These are phyloP conservation scores for Lasiodiplodia sp. DNA, from an alignment of 2,329 filamentous ascomycete genomes.

Conservation along the genomic window DNA sequence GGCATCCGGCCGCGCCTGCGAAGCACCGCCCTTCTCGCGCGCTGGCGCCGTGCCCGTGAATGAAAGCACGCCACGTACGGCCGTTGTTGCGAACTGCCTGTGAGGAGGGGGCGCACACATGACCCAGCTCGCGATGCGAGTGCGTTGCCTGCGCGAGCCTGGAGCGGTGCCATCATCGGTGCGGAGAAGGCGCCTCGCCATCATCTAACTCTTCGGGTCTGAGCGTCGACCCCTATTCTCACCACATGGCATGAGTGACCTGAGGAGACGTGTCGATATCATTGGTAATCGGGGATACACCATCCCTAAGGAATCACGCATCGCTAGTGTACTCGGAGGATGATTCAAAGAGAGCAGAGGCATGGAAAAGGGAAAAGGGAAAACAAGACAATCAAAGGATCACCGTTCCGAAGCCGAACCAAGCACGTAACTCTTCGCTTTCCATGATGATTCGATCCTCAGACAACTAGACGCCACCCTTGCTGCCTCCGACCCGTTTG, in stretches of 20 bases:
- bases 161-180: neutral
- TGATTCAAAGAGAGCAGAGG: conserved; percentile 29
- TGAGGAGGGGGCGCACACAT: conserved; percentile 7
- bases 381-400: conserved; percentile 30
- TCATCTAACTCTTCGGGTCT: conserved; percentile 10
- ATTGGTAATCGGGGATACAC: conserved; percentile 29
- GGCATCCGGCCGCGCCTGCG: neutral
- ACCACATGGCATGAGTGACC: conserved; percentile 13
- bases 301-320: conserved; percentile 26
- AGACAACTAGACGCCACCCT: conserved; percentile 31
- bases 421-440: conserved; percentile 30
- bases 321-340: conserved; percentile 31
- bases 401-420: conserved; percentile 30
- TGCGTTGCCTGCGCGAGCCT: neutral
- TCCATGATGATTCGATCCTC: conserved; percentile 31
- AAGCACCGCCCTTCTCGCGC: neutral
- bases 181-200: conserved; percentile 5
- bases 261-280: conserved; percentile 29
- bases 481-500: conserved; percentile 28
- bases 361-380: conserved; percentile 27
- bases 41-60: conserved; percentile 6
- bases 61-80: conserved; percentile 22
- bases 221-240: conserved; percentile 27
- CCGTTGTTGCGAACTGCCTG: neutral
- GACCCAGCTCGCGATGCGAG: conserved; percentile 6